Conservation (phyloP, 495 filamentous ascomycete species). For the Annulohypoxylon stygium region DNA sequence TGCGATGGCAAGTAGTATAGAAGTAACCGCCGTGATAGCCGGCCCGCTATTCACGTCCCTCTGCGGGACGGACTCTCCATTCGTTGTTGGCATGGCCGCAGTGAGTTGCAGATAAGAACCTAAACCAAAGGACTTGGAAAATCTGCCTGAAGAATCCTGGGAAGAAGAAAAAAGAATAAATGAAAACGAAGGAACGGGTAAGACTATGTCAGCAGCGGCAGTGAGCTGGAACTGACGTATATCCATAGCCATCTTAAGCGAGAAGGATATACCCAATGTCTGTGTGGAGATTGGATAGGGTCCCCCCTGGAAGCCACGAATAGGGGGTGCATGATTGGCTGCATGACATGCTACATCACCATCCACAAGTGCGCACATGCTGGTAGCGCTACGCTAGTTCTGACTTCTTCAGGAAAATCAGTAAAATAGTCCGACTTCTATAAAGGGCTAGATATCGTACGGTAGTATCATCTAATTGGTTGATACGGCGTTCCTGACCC, state of each 20-base stretch:
- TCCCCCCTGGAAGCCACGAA: background rate
- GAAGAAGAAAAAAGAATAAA: background rate
- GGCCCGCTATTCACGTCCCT: background rate
- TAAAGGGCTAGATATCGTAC: background rate
- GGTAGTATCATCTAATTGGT: background rate
- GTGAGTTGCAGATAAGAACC: background rate
- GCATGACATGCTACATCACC: background rate
- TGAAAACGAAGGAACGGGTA: background rate
- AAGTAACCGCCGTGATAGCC: background rate
- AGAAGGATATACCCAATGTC: background rate
- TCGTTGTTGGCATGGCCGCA: background rate
- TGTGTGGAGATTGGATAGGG: background rate
- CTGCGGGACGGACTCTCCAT: background rate
- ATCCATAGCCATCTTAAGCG: background rate
- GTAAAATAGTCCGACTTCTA: background rate
- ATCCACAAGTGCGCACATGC: background rate
- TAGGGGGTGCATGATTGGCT: background rate
- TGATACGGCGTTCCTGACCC: background rate
- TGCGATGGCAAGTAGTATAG: background rate
- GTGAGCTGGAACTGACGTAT: background rate
- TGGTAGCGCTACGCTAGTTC: background rate
- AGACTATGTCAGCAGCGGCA: background rate
- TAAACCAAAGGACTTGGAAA: background rate
- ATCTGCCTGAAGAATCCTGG: background rate
- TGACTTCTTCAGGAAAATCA: background rate